Base-by-base conservation (phyloP, 2,329 filamentous ascomycete species). In the Teratosphaeria zuluensis region DNA sequence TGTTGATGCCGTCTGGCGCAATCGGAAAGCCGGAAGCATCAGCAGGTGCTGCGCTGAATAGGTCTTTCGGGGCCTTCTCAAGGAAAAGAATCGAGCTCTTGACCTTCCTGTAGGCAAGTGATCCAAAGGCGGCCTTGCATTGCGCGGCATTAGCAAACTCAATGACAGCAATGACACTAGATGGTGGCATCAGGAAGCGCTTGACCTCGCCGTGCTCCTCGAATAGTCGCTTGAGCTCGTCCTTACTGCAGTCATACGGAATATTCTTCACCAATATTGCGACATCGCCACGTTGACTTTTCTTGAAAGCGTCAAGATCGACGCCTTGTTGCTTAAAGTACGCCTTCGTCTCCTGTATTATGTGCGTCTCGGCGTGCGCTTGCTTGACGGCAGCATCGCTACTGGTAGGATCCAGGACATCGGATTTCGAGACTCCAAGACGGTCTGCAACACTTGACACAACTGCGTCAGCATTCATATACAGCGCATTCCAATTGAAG, bases 401-500 rank as follows among this genome's bases (percentile, higher is more conserved):
- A 60, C 90, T 96, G 3, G 92, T 96, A n/a, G 92, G 94, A 75
- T 99, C 92, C 53, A 99, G 80, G 59, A 99, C 76, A 67, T 96
- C 91, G 11, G 90, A 86, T 77, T 99, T 99, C 58, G 88, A 87
- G 59, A 99, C 84, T 53, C 92, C 92, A 59, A 99, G 80, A 57
- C 92, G 87, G 69, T 87, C 84, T 54, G 94, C 90, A 61, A 96
- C 84, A 5, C 92, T 95, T 54, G 89, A 85, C 75, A 96, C 92
- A 56, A 99, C 91, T 55, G 94, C 90, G 77, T 99, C 92, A 71
- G 72, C 88, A 74, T 88, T 96, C 89, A 99, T 95, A 74, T 94
- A 99, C n/a, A 99, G 79, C n/a, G 92, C 92, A 77, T 99, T 99
- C 94, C 94, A 99, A 72, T 92, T 96, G 76, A 97, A 97, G 1